Percentiles rank a stretch among this genome's conserved stretches.
Conservation (phyloP, 768 basidiomycete genomes). For the Mrakia frigida region DNA sequence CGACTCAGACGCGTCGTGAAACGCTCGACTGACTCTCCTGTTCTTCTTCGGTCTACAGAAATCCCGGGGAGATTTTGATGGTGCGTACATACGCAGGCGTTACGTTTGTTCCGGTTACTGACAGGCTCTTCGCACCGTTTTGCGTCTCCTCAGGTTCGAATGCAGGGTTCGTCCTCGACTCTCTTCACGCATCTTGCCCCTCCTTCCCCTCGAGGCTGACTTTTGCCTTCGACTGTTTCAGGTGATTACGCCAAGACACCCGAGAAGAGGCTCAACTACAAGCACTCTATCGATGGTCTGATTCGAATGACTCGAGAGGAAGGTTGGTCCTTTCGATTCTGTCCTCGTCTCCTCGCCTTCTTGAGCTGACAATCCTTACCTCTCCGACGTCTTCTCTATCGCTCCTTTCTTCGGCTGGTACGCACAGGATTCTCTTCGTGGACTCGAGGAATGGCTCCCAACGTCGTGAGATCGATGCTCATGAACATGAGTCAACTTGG, state of each 20-base stretch:
- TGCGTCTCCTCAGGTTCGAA: neutral
- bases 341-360: neutral
- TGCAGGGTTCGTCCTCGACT: neutral
- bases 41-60: neutral
- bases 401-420: too few species aligned
- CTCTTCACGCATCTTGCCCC: neutral
- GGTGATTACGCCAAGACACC: constrained; percentile 84
- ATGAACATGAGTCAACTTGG: constrained; percentile 93
- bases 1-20: neutral
- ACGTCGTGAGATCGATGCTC: constrained; percentile 74
- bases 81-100: too few species aligned
- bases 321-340: constrained; percentile 39
- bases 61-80: constrained; percentile 13
- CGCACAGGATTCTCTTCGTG: constrained; percentile 62
- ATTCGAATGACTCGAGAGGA: constrained; percentile 83
- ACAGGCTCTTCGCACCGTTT: too few species aligned
- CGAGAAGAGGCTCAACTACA: constrained; percentile 84
- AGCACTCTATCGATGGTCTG: constrained; percentile 59
- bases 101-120: too few species aligned
- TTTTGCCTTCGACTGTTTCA: constrained; percentile 8
- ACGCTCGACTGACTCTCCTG: neutral
- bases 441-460: constrained; percentile 69
- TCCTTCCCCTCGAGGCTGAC: neutral
- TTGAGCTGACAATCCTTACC: neutral
- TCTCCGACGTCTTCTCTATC: too few species aligned